phyloP scores from a whole-genome alignment of 345 rosid genomes.

The Murraya koenigii region DNA sequence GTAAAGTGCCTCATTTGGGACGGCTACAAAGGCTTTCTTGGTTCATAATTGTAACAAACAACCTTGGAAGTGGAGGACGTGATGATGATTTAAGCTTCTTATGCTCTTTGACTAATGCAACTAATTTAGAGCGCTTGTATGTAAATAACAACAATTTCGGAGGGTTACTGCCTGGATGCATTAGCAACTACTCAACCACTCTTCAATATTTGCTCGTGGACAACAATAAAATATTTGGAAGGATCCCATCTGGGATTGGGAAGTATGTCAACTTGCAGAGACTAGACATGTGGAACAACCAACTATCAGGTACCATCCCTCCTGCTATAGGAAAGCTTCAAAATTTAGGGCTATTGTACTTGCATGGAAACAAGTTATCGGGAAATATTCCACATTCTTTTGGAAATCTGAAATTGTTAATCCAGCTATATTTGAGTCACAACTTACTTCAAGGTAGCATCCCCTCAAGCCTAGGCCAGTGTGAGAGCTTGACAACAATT shows the following conservation, averaged over 20 bases:
- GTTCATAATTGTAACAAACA: neutral
- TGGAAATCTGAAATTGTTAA: neutral
- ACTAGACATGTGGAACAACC: neutral
- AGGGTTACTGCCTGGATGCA: neutral
- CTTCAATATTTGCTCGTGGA: neutral
- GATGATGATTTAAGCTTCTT: neutral
- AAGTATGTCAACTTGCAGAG: neutral
- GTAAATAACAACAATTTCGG: neutral
- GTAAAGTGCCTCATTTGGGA: neutral
- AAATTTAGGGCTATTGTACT: neutral
- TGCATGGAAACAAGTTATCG: neutral
- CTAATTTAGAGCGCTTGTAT: neutral
- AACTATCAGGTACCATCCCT: neutral
- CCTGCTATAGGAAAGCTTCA: neutral
- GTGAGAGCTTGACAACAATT: neutral
- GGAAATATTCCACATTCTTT: neutral
- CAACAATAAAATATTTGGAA: neutral
- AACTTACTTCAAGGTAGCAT: neutral
- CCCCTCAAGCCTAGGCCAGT: neutral
- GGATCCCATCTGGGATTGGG: neutral
- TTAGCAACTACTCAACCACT: neutral
- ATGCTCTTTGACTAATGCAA: neutral
- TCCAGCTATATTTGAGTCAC: neutral
- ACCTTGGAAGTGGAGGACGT: neutral
- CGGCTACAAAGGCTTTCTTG: neutral